Evolutionary conservation across 2,329 filamentous ascomycete species (phyloP), one percentile per base, ranked within the genome.

Genomic region (Curvularia sp.): DNA sequence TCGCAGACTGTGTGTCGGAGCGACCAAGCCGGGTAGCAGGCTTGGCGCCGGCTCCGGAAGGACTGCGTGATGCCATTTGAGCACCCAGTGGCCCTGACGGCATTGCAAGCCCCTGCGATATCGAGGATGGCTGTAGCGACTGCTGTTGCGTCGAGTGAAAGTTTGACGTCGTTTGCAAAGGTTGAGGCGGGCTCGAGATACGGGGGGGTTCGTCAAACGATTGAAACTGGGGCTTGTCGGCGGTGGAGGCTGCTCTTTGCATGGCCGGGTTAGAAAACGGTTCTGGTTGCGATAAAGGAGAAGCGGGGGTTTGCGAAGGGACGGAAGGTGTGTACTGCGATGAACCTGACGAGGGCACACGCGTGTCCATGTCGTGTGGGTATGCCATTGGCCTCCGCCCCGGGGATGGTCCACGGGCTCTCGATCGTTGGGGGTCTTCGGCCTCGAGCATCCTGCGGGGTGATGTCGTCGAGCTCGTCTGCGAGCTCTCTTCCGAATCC

Each of bases 1-100:
- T 73, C 27, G 73, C 66, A 18, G 71, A 56, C 49, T 57, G 72
- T 2, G 74, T 75, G 47, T 76, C 73, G 3, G 74, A 76, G 23
- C 72, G 71, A 46, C 53, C 61, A 5, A 76, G 64, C 21, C 65
- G 48, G 4, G 59, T 51, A 13, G 57, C 39, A 27, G 55, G 47
- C 21, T 60, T 61, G 25, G 53, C 49, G 6, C 57, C 59, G 5
- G 61, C 51, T 7, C 70, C 68, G 34, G 65, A 69, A 34, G 64
- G 62, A 18, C 62, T 64, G n/a, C 60, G 57, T 15, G 63, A 48
- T 7, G 67, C 65, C 10, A 57, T 34, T 12, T 69, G 67, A 19
- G 15, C 60, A 30, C 36, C 55, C 42, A 52, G 50, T 42, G 60
- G 46, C 9, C 55, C 45, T 25, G 59, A 55, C 18, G 43, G 43